Base-by-base conservation (phyloP, 306 rosid species). In the Citrullus mucosospermus region DNA sequence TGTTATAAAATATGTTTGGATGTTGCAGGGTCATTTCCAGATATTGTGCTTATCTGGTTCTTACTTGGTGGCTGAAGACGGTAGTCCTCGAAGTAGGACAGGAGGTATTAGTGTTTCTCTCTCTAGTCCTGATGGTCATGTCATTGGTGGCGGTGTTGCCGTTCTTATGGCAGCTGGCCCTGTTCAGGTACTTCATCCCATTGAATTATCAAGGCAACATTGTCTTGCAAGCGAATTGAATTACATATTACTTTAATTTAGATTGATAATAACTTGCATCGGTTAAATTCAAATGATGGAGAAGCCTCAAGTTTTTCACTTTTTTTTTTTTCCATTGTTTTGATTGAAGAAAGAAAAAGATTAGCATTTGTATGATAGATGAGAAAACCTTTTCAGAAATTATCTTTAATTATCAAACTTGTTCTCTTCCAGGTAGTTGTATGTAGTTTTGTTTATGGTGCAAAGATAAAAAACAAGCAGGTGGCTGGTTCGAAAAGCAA, bases 21-120 rank as follows among this genome's bases (percentile, higher is more conserved):
- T 59, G 71, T 82, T 81, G 57, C 90, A 96, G 99, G 99, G 99
- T 61, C 89, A 89, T 79, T 96, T 96, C 74, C 96, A 96, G 85
- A 96, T 96, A 81, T 80, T 96, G 78, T 85, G 93, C 86, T 78
- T 96, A 89, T 91, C 98, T 76, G 99, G 99, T 79, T 96, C 99
- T 75, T 96, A 91, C 85, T 86, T 96, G 86, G 99, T 96, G 80
- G 90, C 97, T 2, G 99, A 96, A 82, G 99, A 96, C 78, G 97
- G 98, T 17, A 94, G 97, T 36, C 88, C 92, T 34, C 96, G 88
- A 55, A 84, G 78, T 69, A 87, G 99, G 84, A 92, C 91, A 0
- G 99, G 99, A 12, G 94, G 99, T 20, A 46, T 96, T 38, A 92
- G 98, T 56, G 93, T 82, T 82, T 95, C 98, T 59, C 96, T 95